These are phyloP conservation scores for Aspergillus pseudoviridinutans DNA, from an alignment of 2,329 filamentous ascomycete genomes.

Conservation along the genomic window DNA sequence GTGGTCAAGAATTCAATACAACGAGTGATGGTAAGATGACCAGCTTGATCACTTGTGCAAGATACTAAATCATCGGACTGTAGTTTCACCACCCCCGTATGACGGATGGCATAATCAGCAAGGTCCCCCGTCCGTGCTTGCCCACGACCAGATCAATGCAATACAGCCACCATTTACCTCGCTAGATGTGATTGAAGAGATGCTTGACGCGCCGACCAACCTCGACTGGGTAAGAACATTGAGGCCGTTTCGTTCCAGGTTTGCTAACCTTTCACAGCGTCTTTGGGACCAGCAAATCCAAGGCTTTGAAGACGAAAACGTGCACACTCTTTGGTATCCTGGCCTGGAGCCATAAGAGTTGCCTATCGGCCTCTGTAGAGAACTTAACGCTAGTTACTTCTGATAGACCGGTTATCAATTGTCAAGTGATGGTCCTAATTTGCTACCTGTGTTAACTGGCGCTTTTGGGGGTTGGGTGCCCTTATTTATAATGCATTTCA, in stretches of 20 bases:
- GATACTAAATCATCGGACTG: not conserved
- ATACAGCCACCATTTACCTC: constrained; percentile 8
- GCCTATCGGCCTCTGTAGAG: not conserved
- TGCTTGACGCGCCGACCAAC: constrained; percentile 29
- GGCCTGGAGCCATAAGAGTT: not conserved
- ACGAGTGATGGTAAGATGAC: not conserved
- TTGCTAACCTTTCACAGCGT: constrained; percentile 12
- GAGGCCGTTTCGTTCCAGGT: not conserved
- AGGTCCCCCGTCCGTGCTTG: constrained; percentile 1
- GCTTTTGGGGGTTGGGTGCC: too few relatives aligned
- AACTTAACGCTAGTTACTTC: too few relatives aligned
- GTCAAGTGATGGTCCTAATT: too few relatives aligned
- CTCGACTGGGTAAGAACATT: constrained; percentile 30
- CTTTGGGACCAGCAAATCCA: constrained; percentile 24
- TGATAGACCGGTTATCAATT: too few relatives aligned
- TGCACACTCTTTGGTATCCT: not conserved
- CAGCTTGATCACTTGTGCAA: not conserved
- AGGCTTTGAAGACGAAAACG: not conserved
- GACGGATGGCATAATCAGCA: constrained; percentile 6
- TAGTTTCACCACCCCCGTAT: constrained; percentile 14
- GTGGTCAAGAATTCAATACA: not conserved
- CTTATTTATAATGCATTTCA: too few relatives aligned
- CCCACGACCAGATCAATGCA: constrained; percentile 1
- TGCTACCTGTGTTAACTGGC: too few relatives aligned
- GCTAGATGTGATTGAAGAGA: constrained; percentile 30